phyloP scores from a whole-genome alignment of 306 rosid species.

The Pterocarpus macrocarpus region DNA sequence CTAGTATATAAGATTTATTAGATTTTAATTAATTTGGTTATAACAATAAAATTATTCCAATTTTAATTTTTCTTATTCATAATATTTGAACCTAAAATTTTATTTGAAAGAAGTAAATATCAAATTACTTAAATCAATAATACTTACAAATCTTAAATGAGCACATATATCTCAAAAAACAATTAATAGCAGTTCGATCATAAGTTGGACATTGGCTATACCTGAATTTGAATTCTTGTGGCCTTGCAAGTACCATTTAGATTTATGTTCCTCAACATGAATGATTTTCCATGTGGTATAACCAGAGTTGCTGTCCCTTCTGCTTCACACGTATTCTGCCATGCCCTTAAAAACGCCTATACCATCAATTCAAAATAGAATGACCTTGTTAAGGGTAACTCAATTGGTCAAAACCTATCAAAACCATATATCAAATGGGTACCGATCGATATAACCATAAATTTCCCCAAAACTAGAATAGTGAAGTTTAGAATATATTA shows the following conservation, averaged over 20 bases:
- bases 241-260: slow-evolving; percentile 12
- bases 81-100: too few species aligned
- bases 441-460: not conserved
- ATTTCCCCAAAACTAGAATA: not conserved
- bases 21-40: too few species aligned
- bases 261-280: not conserved
- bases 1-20: too few species aligned
- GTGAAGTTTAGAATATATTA: not conserved
- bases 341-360: slow-evolving; percentile 45
- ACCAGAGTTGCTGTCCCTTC: slow-evolving; percentile 32
- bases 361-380: not conserved
- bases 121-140: too few species aligned
- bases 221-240: slow-evolving; percentile 33
- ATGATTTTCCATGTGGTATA: slow-evolving; percentile 19
- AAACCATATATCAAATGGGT: not conserved
- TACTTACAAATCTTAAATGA: not conserved
- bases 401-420: not conserved
- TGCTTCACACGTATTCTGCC: slow-evolving; percentile 30
- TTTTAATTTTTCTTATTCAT: too few species aligned
- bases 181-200: not conserved
- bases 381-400: not conserved
- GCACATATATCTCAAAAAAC: not conserved
- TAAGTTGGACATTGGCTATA: not conserved
- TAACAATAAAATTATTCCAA: too few species aligned
- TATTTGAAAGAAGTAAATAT: too few species aligned